Evolutionary conservation across 257 asterid genomes (phyloP).

Genomic region (Vinca minor): DNA sequence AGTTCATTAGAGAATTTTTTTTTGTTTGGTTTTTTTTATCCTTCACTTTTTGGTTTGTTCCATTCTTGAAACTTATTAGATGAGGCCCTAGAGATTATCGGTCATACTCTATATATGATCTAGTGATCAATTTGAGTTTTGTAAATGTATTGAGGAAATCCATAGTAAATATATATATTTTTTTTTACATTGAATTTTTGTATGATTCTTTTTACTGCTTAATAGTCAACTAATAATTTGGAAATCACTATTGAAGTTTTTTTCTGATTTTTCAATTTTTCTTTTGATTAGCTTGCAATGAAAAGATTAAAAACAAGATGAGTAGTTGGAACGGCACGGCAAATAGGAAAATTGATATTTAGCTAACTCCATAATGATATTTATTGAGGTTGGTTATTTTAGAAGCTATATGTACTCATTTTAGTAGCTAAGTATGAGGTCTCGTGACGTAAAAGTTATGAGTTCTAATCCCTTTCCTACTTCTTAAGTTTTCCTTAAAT

Average conservation of each 20-base stretch:
- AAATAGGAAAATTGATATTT: constrained; percentile 17
- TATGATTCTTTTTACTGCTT: constrained; percentile 1
- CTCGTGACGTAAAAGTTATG: too few species aligned
- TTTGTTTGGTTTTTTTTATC: neutral
- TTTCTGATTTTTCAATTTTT: neutral
- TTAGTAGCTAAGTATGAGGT: too few species aligned
- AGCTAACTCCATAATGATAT: constrained; percentile 22
- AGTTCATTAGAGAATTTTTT: neutral
- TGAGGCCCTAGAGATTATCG: neutral
- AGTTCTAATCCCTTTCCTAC: too few species aligned
- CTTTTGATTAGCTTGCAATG: neutral
- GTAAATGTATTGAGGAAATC: constrained; percentile 20
- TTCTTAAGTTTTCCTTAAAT: too few species aligned
- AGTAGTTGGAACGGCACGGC: constrained; percentile 80
- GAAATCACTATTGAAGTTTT: neutral
- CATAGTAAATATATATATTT: neutral
- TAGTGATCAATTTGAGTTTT: neutral
- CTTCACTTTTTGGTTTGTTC: neutral
- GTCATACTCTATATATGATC: neutral
- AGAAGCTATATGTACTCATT: neutral
- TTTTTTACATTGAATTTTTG: neutral
- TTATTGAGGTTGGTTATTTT: constrained; percentile 31
- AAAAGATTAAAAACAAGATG: constrained; percentile 13
- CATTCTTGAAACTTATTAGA: neutral
- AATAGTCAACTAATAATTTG: neutral